Percentiles rank a stretch among this genome's conserved stretches.
phyloP scores from a whole-genome alignment of 1,139 yeast genomes.

The Pichia sp. region DNA sequence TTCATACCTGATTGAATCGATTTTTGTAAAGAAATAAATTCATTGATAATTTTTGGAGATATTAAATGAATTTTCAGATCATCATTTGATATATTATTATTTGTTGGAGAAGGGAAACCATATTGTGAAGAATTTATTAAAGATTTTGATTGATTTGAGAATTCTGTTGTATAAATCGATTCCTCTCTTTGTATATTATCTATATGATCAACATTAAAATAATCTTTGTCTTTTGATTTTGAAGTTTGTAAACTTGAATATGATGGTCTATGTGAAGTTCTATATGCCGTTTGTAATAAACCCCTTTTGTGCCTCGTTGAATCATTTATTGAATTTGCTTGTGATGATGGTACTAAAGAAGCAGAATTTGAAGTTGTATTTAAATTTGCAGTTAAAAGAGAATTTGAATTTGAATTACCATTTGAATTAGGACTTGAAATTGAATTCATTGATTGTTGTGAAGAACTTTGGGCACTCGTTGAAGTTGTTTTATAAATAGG shows the following conservation, averaged over 20 bases:
- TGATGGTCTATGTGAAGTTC: conserved; percentile 4
- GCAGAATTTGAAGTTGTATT: background rate
- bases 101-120: background rate
- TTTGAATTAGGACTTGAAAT: no score
- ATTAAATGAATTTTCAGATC: conserved; percentile 9
- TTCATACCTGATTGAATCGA: conserved; percentile 20
- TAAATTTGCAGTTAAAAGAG: no score
- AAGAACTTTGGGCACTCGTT: background rate
- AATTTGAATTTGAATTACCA: no score
- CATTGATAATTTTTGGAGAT: conserved; percentile 9
- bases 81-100: background rate
- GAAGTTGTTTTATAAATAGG: conserved; percentile 6
- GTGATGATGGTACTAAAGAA: background rate
- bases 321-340: background rate
- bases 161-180: background rate
- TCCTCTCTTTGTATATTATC: background rate
- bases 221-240: background rate
- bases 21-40: conserved; percentile 17
- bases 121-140: background rate
- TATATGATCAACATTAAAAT: background rate
- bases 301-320: background rate
- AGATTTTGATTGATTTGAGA: background rate
- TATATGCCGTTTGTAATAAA: conserved; percentile 8
- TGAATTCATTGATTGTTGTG: background rate
- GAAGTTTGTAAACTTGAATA: background rate